A percentile compares a stretch with the other conserved stretches of the same genome.
Evolutionary conservation across 345 rosid species (phyloP).

Genomic region (Rhodomyrtus tomentosa): DNA sequence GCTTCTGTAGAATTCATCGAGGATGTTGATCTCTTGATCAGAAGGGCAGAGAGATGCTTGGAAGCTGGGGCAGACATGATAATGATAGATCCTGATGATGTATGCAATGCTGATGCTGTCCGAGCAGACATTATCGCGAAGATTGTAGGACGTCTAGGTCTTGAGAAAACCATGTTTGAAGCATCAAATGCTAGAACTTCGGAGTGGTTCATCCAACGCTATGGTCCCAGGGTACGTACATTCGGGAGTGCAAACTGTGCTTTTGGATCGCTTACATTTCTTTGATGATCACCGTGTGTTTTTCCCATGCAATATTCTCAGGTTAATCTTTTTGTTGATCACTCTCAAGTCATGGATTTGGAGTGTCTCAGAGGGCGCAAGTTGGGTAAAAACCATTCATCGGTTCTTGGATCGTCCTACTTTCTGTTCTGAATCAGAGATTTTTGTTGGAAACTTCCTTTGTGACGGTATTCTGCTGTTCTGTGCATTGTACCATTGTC

Average conservation of each 20-base stretch:
- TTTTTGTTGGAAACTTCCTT: not conserved
- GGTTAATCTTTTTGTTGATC: constrained; percentile 94
- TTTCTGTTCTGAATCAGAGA: constrained; percentile 17
- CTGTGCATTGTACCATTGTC: not conserved
- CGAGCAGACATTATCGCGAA: constrained; percentile 75
- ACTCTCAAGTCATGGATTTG: constrained; percentile 75
- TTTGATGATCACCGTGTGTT: not conserved
- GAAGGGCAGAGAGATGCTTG: constrained; percentile 92
- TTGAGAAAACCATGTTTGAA: constrained; percentile 93
- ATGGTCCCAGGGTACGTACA: constrained; percentile 63
- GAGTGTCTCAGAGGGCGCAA: constrained; percentile 74
- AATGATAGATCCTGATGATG: constrained; percentile 88
- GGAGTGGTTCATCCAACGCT: constrained; percentile 73
- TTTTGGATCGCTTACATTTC: not conserved
- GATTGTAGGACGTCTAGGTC: constrained; percentile 70
- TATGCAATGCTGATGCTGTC: constrained; percentile 51
- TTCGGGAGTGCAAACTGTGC: not conserved
- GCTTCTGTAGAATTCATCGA: constrained; percentile 51
- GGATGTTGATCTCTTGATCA: constrained; percentile 71
- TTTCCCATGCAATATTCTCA: constrained; percentile 10
- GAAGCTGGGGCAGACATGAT: constrained; percentile 94
- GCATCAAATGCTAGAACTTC: constrained; percentile 60
- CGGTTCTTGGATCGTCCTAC: constrained; percentile 44
- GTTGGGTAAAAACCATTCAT: constrained; percentile 43
- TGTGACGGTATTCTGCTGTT: not conserved